These are phyloP conservation scores for Kondoa malvinella DNA, from an alignment of 768 basidiomycete species.

Conservation along the genomic window DNA sequence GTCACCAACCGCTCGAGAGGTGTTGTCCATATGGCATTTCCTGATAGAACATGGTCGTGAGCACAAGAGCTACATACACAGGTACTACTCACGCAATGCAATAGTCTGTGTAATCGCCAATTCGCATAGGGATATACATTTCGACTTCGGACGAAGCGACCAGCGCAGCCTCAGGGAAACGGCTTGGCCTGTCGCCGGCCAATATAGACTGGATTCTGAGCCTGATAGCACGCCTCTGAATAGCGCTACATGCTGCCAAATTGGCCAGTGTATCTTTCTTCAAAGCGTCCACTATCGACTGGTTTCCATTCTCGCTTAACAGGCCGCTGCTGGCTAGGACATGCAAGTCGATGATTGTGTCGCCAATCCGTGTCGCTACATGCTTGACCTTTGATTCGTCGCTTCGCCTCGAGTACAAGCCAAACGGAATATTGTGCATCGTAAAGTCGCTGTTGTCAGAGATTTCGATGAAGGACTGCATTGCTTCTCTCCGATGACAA, in stretches of 20 bases:
- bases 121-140: slow-evolving; percentile 16
- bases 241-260: slow-evolving; percentile 14
- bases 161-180: slow-evolving; percentile 4
- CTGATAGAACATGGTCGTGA: slow-evolving; percentile 2
- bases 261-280: not conserved
- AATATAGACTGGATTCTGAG: slow-evolving; percentile 3
- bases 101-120: slow-evolving; percentile 22
- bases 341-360: slow-evolving; percentile 15
- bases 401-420: slow-evolving; percentile 16
- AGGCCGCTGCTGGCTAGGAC: slow-evolving; percentile 2
- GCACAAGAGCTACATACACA: no score
- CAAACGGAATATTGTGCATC: slow-evolving; percentile 22
- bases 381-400: not conserved
- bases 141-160: slow-evolving; percentile 6
- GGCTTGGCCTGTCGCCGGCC: not conserved
- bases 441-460: slow-evolving; percentile 17
- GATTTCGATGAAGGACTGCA: slow-evolving; percentile 13
- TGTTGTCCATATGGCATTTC: slow-evolving; percentile 15
- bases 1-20: slow-evolving; percentile 14
- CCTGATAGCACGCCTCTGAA: slow-evolving; percentile 10
- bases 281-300: not conserved
- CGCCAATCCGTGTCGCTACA: slow-evolving; percentile 17
- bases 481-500: no score
- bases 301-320: not conserved
- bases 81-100: no score